phyloP scores from a whole-genome alignment of 768 basidiomycete genomes.

The Trametes sanguinea region DNA sequence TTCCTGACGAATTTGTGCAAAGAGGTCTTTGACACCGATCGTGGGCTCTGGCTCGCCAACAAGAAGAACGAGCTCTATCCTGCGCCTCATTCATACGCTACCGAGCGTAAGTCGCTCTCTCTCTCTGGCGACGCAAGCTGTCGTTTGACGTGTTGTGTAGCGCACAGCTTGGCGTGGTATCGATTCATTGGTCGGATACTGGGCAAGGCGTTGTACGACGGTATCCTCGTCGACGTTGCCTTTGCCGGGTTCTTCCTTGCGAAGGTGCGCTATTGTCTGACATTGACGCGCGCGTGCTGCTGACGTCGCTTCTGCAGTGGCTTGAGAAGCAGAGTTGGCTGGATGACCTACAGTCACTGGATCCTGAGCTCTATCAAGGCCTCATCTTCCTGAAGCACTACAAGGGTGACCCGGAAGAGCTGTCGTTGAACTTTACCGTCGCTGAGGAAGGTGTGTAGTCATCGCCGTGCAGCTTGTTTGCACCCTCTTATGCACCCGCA shows the following conservation, averaged over 20 bases:
- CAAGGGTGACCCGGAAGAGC: conserved; percentile 79
- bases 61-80: conserved; percentile 94
- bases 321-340: conserved; percentile 89
- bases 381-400: conserved; percentile 93
- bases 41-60: conserved; percentile 91
- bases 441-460: conserved; percentile 70
- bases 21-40: conserved; percentile 93
- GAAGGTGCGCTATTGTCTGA: conserved; percentile 49
- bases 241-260: conserved; percentile 96
- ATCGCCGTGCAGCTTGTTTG: not conserved
- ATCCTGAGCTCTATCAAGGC: conserved; percentile 90
- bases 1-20: conserved; percentile 91
- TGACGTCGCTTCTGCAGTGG: conserved; percentile 57
- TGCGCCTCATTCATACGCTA: conserved; percentile 89
- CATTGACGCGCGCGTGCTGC: not conserved
- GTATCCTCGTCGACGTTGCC: conserved; percentile 91
- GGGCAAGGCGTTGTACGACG: conserved; percentile 96
- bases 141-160: conserved; percentile 39
- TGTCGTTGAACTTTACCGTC: conserved; percentile 88
- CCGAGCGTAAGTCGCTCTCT: conserved; percentile 60
- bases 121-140: not conserved
- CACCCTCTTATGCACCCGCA: conserved; percentile 28
- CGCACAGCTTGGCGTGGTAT: conserved; percentile 88
- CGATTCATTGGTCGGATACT: conserved; percentile 90
- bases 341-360: conserved; percentile 90